phyloP scores from a whole-genome alignment of 1,284 basidiomycete species.

The Mycosarcoma mackinlayi region DNA sequence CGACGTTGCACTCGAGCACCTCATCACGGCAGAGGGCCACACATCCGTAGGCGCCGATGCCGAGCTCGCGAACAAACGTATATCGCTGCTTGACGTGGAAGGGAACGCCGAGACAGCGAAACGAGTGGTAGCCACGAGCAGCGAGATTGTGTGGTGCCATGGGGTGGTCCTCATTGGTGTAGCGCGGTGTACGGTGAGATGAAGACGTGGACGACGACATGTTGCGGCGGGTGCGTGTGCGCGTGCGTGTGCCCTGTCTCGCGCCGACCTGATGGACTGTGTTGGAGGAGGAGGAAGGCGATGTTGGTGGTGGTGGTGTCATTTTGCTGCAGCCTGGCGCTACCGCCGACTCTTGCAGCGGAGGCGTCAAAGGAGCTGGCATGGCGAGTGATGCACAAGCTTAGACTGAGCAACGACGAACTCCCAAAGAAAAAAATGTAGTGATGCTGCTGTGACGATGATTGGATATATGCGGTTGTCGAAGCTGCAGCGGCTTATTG shows the following conservation, averaged over 20 bases:
- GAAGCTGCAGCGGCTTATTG: too few relatives aligned
- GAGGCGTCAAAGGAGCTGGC: constrained; percentile 24
- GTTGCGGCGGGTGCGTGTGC: constrained; percentile 54
- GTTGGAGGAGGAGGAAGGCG: constrained; percentile 17
- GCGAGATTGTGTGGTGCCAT: constrained; percentile 61
- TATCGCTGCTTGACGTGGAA: constrained; percentile 67
- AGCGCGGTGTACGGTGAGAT: constrained; percentile 39
- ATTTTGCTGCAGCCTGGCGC: constrained; percentile 28
- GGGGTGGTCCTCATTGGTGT: constrained; percentile 62
- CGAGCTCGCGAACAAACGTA: constrained; percentile 64
- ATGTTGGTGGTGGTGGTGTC: constrained; percentile 29
- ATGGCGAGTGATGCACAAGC: constrained; percentile 13
- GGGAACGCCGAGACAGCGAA: constrained; percentile 63
- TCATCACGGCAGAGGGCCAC: constrained; percentile 63
- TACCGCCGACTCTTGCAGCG: constrained; percentile 3
- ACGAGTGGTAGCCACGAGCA: constrained; percentile 63
- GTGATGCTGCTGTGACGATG: too few relatives aligned
- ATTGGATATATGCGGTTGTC: too few relatives aligned
- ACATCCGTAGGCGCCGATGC: constrained; percentile 67
- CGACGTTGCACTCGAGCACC: constrained; percentile 62
- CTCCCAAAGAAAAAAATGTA: too few relatives aligned
- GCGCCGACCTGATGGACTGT: constrained; percentile 52
- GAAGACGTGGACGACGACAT: constrained; percentile 36
- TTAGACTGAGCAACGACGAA: constrained; percentile 9
- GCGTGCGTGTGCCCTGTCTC: constrained; percentile 50